Evolutionary conservation across 192 early-diverging fungal species (phyloP), one percentile per base, ranked within the genome.

Genomic region (Backusella circina): DNA sequence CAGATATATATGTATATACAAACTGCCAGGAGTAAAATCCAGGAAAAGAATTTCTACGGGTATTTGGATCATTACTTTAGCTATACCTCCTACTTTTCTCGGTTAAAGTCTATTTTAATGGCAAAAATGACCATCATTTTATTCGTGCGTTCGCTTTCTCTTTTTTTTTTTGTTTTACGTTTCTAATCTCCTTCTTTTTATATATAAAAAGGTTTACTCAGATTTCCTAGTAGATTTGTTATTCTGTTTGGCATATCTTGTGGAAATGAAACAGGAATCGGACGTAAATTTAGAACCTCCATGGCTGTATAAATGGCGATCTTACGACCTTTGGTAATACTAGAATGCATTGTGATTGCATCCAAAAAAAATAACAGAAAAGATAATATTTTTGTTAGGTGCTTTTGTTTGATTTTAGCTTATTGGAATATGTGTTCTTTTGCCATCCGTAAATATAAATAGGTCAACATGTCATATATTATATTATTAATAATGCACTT

Each of bases 191-290:
- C 66, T 38, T 13, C 15, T 33, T 15, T 72, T 35, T 23, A 3
- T 65, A n/a, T n/a, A n/a, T n/a, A n/a, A n/a, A n/a, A n/a, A 86
- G 84, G 81, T 88, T 21, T 79, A 86, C 44, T 50, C 85, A 50
- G 88, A 91, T 72, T 74, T 91, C 41, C 26, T 83, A 7, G 84
- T 85, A 1, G 90, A 91, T 65, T 36, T 84, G 0, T 64, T 87
- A 39, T 88, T 90, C 39, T 90, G 87, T 70, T 71, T 83, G 13
- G 75, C 87, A 38, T 91, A 91, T 76, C 72, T 91, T 10, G 80
- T 88, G 16, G 88, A 91, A 35, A 75, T 86, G 2, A 80, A 89
- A 76, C 72, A 80, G 64, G 67, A 70, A 41, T 32, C 75, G 30
- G 54, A 70, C n/a, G 67, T 73, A 1, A 78, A 71, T 37, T 72